These are phyloP conservation scores for Phlebiopsis gigantea DNA, from an alignment of 768 basidiomycete genomes.

Conservation along the genomic window DNA sequence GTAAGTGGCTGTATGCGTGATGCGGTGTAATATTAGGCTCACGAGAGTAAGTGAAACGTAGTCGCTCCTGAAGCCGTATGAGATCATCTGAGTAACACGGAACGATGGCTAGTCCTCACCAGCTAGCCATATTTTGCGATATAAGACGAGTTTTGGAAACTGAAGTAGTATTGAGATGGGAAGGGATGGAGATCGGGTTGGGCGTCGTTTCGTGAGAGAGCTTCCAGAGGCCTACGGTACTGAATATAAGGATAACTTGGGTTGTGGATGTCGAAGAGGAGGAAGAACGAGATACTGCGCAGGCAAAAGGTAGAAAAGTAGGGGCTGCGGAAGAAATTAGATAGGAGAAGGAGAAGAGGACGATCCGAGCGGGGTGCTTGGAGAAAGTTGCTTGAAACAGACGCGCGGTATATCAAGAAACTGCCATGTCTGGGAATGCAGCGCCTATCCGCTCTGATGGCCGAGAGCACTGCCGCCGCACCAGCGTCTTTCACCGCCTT, in stretches of 20 bases:
- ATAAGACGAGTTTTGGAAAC: not conserved
- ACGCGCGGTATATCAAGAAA: not conserved
- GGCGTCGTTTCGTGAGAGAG: too few species aligned
- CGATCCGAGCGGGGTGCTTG: not conserved
- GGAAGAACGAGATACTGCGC: not conserved
- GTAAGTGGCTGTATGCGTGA: not conserved
- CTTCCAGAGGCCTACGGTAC: too few species aligned
- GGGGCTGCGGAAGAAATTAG: not conserved
- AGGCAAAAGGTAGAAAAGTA: not conserved
- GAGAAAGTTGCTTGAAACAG: not conserved
- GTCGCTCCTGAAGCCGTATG: slow-evolving; percentile 8
- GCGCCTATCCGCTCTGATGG: not conserved
- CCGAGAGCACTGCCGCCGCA: not conserved
- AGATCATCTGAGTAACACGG: not conserved
- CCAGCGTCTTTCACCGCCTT: not conserved
- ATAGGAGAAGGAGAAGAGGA: slow-evolving; percentile 1
- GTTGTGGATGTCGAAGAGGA: not conserved
- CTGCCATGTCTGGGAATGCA: not conserved
- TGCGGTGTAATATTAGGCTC: too few species aligned
- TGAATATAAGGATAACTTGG: too few species aligned
- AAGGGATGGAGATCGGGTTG: too few species aligned
- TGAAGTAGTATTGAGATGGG: not conserved
- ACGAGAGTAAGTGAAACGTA: slow-evolving; percentile 12
- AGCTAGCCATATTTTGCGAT: slow-evolving; percentile 9
- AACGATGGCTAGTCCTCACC: not conserved